Evolutionary conservation across 345 rosid species (phyloP).

Genomic region (Corchorus olitorius): DNA sequence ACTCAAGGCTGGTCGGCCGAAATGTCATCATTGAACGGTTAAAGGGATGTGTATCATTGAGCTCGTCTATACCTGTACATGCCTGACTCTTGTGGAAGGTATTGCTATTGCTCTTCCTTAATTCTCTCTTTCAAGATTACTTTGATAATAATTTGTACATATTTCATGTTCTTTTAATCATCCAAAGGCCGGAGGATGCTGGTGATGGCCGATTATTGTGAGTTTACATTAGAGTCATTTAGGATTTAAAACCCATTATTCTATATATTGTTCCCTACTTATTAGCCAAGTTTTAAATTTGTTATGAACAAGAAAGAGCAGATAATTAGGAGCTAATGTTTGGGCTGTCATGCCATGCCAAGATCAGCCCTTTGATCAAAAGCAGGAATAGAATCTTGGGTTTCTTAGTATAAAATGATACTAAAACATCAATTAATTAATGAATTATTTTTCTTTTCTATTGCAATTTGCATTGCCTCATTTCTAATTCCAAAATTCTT

Average conservation of each 20-base stretch:
- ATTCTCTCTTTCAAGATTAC: constrained; percentile 6
- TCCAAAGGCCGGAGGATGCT: constrained; percentile 19
- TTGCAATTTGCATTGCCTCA: neutral
- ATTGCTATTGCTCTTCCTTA: constrained; percentile 11
- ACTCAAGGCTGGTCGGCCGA: constrained; percentile 62
- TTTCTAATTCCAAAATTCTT: neutral
- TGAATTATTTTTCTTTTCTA: neutral
- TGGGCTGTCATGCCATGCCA: neutral
- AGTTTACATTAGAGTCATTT: neutral
- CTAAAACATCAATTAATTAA: neutral
- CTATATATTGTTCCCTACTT: constrained; percentile 21
- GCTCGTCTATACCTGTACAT: constrained; percentile 79
- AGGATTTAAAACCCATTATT: constrained; percentile 15
- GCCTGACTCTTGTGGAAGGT: constrained; percentile 49
- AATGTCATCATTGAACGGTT: constrained; percentile 70
- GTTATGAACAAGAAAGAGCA: neutral
- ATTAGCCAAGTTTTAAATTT: neutral
- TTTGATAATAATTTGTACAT: constrained; percentile 33
- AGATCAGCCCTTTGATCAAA: neutral
- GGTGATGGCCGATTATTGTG: neutral
- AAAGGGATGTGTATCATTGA: constrained; percentile 71
- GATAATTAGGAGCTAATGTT: constrained; percentile 1
- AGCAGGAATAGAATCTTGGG: neutral
- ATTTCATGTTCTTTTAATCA: constrained; percentile 17
- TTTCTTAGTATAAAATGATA: constrained; percentile 6